These are phyloP conservation scores for Colletotrichum truncatum DNA, from an alignment of 2,329 filamentous ascomycete genomes.

Conservation along the genomic window DNA sequence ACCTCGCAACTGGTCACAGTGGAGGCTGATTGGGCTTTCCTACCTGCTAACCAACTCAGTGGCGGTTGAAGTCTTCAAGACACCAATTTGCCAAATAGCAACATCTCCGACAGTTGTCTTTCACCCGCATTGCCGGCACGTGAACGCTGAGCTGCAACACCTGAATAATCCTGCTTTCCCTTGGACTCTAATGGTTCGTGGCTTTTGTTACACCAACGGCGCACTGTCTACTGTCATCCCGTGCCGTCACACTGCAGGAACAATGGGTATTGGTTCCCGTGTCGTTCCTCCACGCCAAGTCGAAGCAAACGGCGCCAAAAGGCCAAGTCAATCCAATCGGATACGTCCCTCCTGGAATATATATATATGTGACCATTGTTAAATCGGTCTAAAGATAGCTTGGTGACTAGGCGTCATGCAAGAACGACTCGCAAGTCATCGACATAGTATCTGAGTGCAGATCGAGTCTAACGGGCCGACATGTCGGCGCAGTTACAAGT, in stretches of 20 bases:
- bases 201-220: background rate
- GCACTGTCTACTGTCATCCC: background rate
- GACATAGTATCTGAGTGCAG: background rate
- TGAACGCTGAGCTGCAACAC: background rate
- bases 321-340: conserved; percentile 19
- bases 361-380: background rate
- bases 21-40: too few relatives aligned
- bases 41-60: background rate
- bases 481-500: background rate
- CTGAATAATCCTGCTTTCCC: background rate
- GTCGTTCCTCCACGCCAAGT: background rate
- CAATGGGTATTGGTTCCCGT: background rate
- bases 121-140: background rate
- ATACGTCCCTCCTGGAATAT: background rate
- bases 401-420: background rate
- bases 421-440: background rate
- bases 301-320: conserved; percentile 11
- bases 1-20: background rate
- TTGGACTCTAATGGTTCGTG: background rate
- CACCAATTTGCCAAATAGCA: background rate
- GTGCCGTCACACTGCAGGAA: conserved; percentile 9
- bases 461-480: background rate
- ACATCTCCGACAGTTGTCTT: background rate
- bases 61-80: background rate
- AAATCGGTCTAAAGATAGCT: background rate